Conservation (phyloP, 306 rosid species). For the Sesbania bispinosa region DNA sequence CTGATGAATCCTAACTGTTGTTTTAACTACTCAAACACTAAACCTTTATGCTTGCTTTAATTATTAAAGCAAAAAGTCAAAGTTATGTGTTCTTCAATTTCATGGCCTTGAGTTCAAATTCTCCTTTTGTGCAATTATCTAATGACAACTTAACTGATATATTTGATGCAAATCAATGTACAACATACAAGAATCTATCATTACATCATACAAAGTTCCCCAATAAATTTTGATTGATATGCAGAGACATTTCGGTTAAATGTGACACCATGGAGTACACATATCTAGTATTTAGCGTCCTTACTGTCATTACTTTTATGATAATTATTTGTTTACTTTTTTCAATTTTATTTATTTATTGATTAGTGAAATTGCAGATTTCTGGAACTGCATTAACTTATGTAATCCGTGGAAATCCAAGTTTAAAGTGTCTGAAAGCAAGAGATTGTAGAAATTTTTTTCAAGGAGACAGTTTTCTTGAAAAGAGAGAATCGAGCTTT, state of each 20-base stretch:
- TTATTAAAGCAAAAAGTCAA: background rate
- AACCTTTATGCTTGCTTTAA: conserved; percentile 18
- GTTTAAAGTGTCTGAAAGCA: conserved; percentile 56
- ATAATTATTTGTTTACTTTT: conserved; percentile 15
- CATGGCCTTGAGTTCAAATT: too few species aligned
- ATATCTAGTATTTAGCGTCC: background rate
- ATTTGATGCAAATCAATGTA: background rate
- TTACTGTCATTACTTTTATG: conserved; percentile 4
- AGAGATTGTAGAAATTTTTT: conserved; percentile 60
- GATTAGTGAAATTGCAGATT: conserved; percentile 45
- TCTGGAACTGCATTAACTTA: conserved; percentile 60
- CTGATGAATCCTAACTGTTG: background rate
- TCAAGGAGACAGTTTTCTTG: conserved; percentile 28
- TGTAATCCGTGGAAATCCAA: conserved; percentile 44
- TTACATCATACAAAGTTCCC: background rate
- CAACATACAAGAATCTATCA: background rate
- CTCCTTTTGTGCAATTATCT: background rate
- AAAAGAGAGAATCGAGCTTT: conserved; percentile 32
- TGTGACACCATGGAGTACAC: conserved; percentile 1
- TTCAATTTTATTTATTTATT: background rate
- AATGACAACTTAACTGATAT: conserved; percentile 1
- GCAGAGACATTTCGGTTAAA: conserved; percentile 13
- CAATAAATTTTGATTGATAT: background rate
- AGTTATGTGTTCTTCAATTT: background rate
- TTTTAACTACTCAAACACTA: conserved; percentile 11